A percentile compares a stretch with the other conserved stretches of the same genome.
These are phyloP conservation scores for Kwoniella sp. DNA, from an alignment of 768 basidiomycete species.

Conservation along the genomic window DNA sequence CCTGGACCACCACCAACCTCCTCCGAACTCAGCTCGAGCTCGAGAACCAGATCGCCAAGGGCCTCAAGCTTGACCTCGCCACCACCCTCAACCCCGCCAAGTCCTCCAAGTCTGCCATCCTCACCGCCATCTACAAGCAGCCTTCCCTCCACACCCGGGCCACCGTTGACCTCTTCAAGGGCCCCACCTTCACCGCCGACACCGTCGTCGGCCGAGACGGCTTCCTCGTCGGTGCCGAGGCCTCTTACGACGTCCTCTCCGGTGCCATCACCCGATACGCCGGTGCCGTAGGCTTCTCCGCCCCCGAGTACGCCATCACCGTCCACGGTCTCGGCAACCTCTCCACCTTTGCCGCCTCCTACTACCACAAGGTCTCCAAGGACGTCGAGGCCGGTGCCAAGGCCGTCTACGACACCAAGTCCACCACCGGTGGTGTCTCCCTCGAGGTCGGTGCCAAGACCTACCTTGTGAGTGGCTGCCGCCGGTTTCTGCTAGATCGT, in stretches of 20 bases:
- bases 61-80: constrained; percentile 88
- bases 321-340: constrained; percentile 92
- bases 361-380: constrained; percentile 70
- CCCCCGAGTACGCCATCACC: constrained; percentile 83
- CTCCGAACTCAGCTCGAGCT: constrained; percentile 89
- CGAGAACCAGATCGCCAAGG: constrained; percentile 95
- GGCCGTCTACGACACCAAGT: constrained; percentile 92
- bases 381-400: constrained; percentile 50
- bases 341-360: constrained; percentile 86
- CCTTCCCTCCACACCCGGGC: constrained; percentile 89
- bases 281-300: constrained; percentile 87
- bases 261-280: constrained; percentile 89
- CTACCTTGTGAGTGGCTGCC: constrained; percentile 57
- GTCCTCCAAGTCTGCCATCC: constrained; percentile 72
- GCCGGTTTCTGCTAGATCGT: not conserved
- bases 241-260: constrained; percentile 91
- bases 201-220: constrained; percentile 93
- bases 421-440: constrained; percentile 74
- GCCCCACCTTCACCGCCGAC: constrained; percentile 95
- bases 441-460: constrained; percentile 96
- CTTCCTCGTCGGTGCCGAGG: constrained; percentile 93
- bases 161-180: constrained; percentile 90
- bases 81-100: constrained; percentile 82
- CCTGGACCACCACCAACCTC: constrained; percentile 91
- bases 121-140: constrained; percentile 89